Evolutionary conservation across 768 basidiomycete species (phyloP), one percentile per base, ranked within the genome.

Genomic region (Tylopilus felleus): DNA sequence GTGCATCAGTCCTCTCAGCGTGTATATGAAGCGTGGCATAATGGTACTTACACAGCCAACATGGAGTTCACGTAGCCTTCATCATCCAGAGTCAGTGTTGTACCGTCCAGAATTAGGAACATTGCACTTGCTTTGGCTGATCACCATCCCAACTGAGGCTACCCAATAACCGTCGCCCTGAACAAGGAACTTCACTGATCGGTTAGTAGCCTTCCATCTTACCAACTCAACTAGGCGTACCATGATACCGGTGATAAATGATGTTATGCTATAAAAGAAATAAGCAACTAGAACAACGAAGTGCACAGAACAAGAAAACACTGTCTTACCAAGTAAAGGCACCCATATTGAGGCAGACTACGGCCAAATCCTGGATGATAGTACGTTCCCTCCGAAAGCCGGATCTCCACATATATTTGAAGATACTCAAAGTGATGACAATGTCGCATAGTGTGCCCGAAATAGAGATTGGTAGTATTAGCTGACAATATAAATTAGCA

Each of bases 331-430:
- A 57, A 7, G 58, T 57, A 19, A 59, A 43, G 10, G 17, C 52
- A n/a, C 58, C 52, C 52, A 53, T 59, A 22, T 51, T 60, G 12
- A 57, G 48, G 13, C 47, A 57, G 13, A 60, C 31, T 23, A 53
- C n/a, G 4, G 59, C 59, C 46, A 60, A n/a, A 7, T 57, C 56
- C 16, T 45, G 59, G 14, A 60, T 48, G 13, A 33, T 39, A n/a
- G 29, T 46, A 2, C 52, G 55, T n/a, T 13, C 49, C 17, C 23
- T 52, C 19, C 42, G 55, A 33, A 60, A 53, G 19, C 49, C 47
- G 25, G 59, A 51, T 40, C n/a, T 51, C 59, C 59, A 60, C 49
- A 60, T 39, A 21, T 60, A 60, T 35, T 60, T 60, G 33, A 60
- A 35, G 44, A 51, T 39, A 9, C 40, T 29, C 5, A 1, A 27